phyloP scores from a whole-genome alignment of 2,329 filamentous ascomycete genomes.

The Truncatella angustata region DNA sequence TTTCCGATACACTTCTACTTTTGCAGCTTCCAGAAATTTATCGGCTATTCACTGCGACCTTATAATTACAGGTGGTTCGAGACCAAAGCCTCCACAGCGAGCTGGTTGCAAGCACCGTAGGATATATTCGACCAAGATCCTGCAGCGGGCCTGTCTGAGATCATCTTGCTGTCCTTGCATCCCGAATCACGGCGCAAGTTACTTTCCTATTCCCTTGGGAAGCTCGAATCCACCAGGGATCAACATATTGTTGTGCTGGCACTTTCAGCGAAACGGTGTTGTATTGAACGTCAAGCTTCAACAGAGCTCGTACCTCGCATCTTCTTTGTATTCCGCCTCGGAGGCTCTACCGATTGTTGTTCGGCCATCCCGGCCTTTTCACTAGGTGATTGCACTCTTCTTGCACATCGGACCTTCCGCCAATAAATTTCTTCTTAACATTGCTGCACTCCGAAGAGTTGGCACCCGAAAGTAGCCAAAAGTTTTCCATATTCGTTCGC shows the following conservation, averaged over 20 bases:
- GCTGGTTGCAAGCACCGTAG: neutral
- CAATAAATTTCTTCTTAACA: neutral
- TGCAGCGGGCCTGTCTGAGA: slow-evolving; percentile 7
- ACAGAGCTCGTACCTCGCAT: neutral
- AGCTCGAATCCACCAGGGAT: neutral
- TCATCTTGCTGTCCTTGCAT: neutral
- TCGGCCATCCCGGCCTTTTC: neutral
- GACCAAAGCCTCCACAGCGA: neutral
- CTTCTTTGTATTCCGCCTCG: neutral
- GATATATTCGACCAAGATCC: slow-evolving; percentile 7
- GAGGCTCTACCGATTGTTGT: slow-evolving; percentile 1
- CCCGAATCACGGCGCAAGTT: neutral
- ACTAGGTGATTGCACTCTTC: neutral
- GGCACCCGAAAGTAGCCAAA: neutral
- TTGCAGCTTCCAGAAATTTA: too few species aligned
- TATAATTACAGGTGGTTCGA: neutral
- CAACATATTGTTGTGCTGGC: neutral
- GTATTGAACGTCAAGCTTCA: neutral
- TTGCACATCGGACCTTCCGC: neutral
- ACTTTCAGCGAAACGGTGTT: neutral
- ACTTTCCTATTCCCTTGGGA: neutral
- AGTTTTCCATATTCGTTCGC: neutral
- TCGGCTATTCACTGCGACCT: too few species aligned
- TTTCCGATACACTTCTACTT: slow-evolving; percentile 1
- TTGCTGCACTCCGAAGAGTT: neutral